Base-by-base conservation (phyloP, 495 filamentous ascomycete species). In the Penicillium pancosmium region DNA sequence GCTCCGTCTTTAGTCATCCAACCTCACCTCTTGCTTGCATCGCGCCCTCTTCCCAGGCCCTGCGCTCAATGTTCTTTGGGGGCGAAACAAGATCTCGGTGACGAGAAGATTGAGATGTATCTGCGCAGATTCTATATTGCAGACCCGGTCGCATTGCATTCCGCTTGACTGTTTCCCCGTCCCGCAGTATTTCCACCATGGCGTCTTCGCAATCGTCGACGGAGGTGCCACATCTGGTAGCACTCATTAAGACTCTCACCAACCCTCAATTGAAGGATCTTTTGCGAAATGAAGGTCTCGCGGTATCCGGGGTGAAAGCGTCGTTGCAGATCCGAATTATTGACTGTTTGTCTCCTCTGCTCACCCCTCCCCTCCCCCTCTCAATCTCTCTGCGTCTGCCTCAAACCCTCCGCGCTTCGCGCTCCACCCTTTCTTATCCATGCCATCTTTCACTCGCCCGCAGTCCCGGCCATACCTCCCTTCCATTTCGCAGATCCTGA, bases 301-400 rank as follows among this genome's bases (percentile, higher is more conserved):
- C 80, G 35, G 86, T 90, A 40, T 89, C 84, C 27, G 94, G 94
- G 9, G 85, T 91, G 58, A 98, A 98, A 75, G 79, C 84, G 27
- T 80, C 87, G 18, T 75, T 98, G 43, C 92, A 96, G 70, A 71
- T 73, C 25, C 87, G 93, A 58, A 87, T 97, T 49, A 85, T 87
- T 59, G 68, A 82, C 27, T 83, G 94, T 97, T 78, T 71, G 90
- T 85, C 58, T 63, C 33, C 44, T 23, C 23, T 23, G 23, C 23
- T 23, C 43, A 59, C 46, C 51, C 55, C n/a, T 63, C 50, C 52
- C 52, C 41, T 44, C 23, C 23, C 51, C 65, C 43, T 38, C 36
- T 38, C 36, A 13, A 5, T 38, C 15, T n/a, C 36, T 38, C 27
- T 31, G 27, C 27, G 8, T 31, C 27, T 31, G 27, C 27, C 1